These are phyloP conservation scores for Fusarium continuum DNA, from an alignment of 2,329 filamentous ascomycete species.

Conservation along the genomic window DNA sequence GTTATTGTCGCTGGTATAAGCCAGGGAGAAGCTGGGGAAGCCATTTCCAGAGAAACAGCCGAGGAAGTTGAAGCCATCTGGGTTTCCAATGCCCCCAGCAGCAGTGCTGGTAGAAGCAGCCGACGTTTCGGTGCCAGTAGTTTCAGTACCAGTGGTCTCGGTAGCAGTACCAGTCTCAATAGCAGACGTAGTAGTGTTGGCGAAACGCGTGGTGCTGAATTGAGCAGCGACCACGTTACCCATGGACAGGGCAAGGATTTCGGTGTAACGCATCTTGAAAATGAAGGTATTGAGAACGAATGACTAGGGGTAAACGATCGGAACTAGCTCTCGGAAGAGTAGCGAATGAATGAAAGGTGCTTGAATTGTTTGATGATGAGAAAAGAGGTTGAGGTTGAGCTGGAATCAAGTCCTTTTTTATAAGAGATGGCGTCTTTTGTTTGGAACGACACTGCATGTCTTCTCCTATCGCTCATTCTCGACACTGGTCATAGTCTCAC, in stretches of 20 bases:
- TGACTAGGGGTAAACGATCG: slow-evolving; percentile 38
- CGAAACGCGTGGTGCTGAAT: slow-evolving; percentile 9
- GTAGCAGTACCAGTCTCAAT: background rate
- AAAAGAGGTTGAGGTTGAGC: slow-evolving; percentile 2
- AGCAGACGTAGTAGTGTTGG: background rate
- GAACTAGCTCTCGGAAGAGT: slow-evolving; percentile 35
- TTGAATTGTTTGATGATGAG: slow-evolving; percentile 32
- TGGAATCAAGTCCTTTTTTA: slow-evolving; percentile 38
- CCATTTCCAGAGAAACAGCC: slow-evolving; percentile 41
- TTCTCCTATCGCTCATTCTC: background rate
- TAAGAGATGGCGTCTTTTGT: slow-evolving; percentile 12
- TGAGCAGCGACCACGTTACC: slow-evolving; percentile 43
- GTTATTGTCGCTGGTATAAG: slow-evolving; percentile 13
- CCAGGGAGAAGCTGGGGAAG: slow-evolving; percentile 40
- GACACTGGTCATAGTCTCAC: background rate
- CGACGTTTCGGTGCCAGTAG: background rate
- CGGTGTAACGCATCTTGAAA: slow-evolving; percentile 45
- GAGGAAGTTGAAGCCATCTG: slow-evolving; percentile 32
- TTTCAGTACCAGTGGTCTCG: background rate
- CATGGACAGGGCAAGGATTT: slow-evolving; percentile 44
- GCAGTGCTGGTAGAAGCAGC: slow-evolving; percentile 6
- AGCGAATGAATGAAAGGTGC: slow-evolving; percentile 44
- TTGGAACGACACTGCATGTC: background rate
- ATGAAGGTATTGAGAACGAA: slow-evolving; percentile 24
- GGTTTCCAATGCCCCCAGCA: slow-evolving; percentile 6